Evolutionary conservation across 1,284 basidiomycete species (phyloP).

Genomic region (Boletus semigastroideus): DNA sequence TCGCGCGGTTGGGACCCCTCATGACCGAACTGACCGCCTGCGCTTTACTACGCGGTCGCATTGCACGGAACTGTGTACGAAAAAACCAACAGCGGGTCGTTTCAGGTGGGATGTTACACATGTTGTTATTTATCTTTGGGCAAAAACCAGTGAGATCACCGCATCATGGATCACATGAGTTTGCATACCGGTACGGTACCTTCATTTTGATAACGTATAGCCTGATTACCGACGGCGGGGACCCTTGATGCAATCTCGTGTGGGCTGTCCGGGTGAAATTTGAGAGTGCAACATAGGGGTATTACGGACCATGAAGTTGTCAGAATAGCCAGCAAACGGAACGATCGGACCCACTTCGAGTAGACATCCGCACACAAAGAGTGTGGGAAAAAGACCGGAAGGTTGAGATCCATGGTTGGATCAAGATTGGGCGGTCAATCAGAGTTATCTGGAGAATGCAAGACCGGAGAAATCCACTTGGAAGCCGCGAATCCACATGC

Average conservation of each 20-base stretch:
- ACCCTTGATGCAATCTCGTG: neutral
- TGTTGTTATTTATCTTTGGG: neutral
- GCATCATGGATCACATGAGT: neutral
- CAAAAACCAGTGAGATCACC: neutral
- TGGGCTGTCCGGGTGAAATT: neutral
- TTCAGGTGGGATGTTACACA: neutral
- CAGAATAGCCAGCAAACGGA: neutral
- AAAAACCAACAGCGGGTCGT: neutral
- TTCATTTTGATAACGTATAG: neutral
- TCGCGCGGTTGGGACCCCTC: constrained; percentile 15
- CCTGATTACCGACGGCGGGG: neutral
- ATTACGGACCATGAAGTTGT: constrained; percentile 6
- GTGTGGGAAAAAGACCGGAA: constrained; percentile 1
- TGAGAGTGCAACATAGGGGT: neutral
- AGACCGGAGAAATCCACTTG: neutral
- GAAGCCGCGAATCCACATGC: constrained; percentile 7
- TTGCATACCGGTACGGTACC: neutral
- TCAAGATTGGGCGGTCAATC: neutral
- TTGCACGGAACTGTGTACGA: neutral
- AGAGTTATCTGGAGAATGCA: neutral
- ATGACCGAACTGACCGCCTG: neutral
- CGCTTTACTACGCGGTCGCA: neutral
- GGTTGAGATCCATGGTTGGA: constrained; percentile 2
- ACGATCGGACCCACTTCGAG: neutral
- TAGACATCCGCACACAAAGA: neutral